phyloP scores from a whole-genome alignment of 1,284 basidiomycete genomes.

The Cryptococcus floricola region DNA sequence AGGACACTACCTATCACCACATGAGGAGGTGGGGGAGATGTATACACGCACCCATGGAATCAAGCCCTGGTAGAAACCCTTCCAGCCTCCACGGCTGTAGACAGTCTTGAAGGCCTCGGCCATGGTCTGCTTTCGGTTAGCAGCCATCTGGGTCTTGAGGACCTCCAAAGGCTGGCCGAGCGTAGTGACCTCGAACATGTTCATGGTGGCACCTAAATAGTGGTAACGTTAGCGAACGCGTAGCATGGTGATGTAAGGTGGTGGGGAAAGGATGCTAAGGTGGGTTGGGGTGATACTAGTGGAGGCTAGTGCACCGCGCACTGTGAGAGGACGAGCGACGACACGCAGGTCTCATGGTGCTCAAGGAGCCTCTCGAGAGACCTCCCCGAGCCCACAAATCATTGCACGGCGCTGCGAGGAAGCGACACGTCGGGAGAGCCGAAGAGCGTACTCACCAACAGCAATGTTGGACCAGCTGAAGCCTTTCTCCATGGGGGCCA shows the following conservation, averaged over 20 bases:
- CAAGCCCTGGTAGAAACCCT: constrained; percentile 95
- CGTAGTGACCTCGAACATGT: constrained; percentile 89
- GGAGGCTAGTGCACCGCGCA: neutral
- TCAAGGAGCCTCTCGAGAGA: neutral
- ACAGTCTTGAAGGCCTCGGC: constrained; percentile 76
- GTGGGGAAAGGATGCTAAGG: constrained; percentile 12
- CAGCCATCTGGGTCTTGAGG: constrained; percentile 97
- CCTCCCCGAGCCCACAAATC: neutral
- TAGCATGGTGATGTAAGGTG: constrained; percentile 24
- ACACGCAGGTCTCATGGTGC: no score
- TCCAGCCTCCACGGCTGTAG: constrained; percentile 83
- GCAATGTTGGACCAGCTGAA: constrained; percentile 99
- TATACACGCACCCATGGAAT: constrained; percentile 82
- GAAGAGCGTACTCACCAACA: constrained; percentile 64
- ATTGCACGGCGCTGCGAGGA: neutral
- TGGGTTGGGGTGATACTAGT: neutral
- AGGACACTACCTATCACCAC: no score
- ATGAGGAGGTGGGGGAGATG: neutral
- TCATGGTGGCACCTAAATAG: constrained; percentile 81
- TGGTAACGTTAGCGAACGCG: constrained; percentile 1
- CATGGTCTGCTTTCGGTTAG: constrained; percentile 88
- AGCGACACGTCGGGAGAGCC: neutral
- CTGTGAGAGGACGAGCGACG: neutral
- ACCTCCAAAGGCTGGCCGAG: constrained; percentile 98
- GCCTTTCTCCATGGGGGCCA: constrained; percentile 69